Evolutionary conservation across 805 yeast genomes (phyloP), one percentile per base, ranked within the genome.

Genomic region (Pichia scutulata): DNA sequence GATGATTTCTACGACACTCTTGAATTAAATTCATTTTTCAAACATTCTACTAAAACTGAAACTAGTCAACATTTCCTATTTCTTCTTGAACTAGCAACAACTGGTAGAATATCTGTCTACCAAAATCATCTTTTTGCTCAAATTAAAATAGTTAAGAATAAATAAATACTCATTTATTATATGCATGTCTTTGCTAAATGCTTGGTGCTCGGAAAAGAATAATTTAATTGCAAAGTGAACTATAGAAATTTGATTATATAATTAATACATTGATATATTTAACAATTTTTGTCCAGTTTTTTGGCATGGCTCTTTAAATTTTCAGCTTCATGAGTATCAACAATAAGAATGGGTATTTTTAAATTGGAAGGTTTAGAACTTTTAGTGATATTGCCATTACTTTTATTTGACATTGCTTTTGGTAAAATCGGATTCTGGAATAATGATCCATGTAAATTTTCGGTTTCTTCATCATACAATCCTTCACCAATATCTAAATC

Each of bases 311-410:
- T 44, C 18, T 59, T 50, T 14, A 65, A 36, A 36, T 54, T 52
- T 24, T 59, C 56, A 9, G 67, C 70, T 44, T 64, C 68, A 23
- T 59, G 60, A 10, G 60, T 49, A 45, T 62, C 66, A 2, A 66
- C 58, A 12, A 65, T 40, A 18, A 66, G 43, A 16, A 63, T 59
- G 1, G 70, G 70, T 2, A 65, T 50, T 16, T 46, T 48, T 41
- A 44, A 14, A 7, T 9, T 10, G 18, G 39, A n/a, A 12, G 1
- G 18, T n/a, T 23, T 5, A 1, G 10, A 14, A 6, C 10, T 40
- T n/a, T 9, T 26, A 25, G 1, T 13, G n/a, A 8, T 28, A 28
- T 28, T 13, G 4, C 14, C 33, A 12, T 28, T 28, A 28, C 7
- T 13, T 28, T 28, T 28, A 13, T 28, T 28, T 28, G n/a, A 13